These are phyloP conservation scores for Lycium barbarum DNA, from an alignment of 257 asterid species.

Conservation along the genomic window DNA sequence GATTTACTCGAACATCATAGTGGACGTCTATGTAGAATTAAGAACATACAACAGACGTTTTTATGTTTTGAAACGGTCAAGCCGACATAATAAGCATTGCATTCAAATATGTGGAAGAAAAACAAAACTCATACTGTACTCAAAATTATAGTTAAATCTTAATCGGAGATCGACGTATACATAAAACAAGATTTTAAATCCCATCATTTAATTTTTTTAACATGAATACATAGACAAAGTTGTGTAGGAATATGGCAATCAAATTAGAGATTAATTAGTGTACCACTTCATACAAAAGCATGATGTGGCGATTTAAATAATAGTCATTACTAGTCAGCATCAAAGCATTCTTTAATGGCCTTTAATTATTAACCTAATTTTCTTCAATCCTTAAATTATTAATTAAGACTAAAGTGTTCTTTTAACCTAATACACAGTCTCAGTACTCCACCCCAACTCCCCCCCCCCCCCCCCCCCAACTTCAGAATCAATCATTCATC, in stretches of 20 bases:
- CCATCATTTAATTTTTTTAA: too few species aligned
- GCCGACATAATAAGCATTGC: neutral
- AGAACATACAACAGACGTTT: neutral
- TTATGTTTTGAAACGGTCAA: too few species aligned
- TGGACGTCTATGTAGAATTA: neutral
- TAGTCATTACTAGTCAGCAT: neutral
- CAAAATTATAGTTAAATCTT: neutral
- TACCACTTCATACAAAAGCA: neutral
- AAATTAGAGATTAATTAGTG: neutral
- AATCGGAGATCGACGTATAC: too few species aligned
- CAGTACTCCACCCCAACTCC: neutral
- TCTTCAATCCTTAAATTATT: conserved; percentile 28
- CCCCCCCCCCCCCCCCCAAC: too few species aligned
- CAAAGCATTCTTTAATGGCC: neutral
- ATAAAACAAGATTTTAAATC: too few species aligned
- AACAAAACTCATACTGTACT: neutral
- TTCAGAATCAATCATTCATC: neutral
- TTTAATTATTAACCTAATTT: conserved; percentile 6
- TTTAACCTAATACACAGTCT: conserved; percentile 38
- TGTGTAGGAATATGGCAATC: neutral
- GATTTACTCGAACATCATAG: neutral
- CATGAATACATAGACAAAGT: neutral
- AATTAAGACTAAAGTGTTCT: conserved; percentile 44
- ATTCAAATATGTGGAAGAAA: neutral
- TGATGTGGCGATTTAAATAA: neutral